Base-by-base conservation (phyloP, 1,139 yeast species). In the Zygosaccharomyces sapae region DNA sequence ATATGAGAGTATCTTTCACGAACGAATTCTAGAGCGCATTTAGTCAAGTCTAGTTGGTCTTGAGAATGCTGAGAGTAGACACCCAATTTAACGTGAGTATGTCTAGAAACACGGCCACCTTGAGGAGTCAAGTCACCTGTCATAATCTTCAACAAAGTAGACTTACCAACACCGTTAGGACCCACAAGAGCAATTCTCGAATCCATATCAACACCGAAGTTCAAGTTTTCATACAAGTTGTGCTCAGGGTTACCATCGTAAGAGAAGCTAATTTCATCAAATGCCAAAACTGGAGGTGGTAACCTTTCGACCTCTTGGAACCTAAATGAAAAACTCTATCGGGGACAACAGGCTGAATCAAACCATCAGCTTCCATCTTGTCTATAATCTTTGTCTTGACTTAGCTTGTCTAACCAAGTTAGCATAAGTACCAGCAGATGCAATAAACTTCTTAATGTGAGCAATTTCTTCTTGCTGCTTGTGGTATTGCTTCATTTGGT, bases 351-450 rank as follows among this genome's bases (percentile, higher is more conserved):
- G 95, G 83, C 72, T 87, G 88, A 65, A 92, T 86, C 64, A 92
- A 80, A 68, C 98, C 99, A 69, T 92, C 98, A 59, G 98, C 98
- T 75, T 92, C 98, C 98, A 92, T 94, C 82, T 94, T 94, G 74
- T 92, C 98, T 72, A 92, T 79, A 68, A 92, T 94, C 83, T 94
- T 79, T 94, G 98, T 76, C 97, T 88, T 40, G 98, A 92, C 73
- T 92, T 92, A 55, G 99, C 99, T 75, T 92, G 98, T 72, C 86
- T 87, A 52, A 94, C 98, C 77, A 92, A 79, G 75, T 94, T 94
- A 55, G 99, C 98, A 74, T 92, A 94, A 52, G 98, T 94, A 90
- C 99, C 98, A 55, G 98, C 98, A 60, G 96, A 86, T 45, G 98
- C 98, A 75, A 92, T 92, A 70, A 92, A 92, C 76, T 92, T 92